phyloP scores from a whole-genome alignment of 2,329 filamentous ascomycete species.

The Talaromyces marneffei region DNA sequence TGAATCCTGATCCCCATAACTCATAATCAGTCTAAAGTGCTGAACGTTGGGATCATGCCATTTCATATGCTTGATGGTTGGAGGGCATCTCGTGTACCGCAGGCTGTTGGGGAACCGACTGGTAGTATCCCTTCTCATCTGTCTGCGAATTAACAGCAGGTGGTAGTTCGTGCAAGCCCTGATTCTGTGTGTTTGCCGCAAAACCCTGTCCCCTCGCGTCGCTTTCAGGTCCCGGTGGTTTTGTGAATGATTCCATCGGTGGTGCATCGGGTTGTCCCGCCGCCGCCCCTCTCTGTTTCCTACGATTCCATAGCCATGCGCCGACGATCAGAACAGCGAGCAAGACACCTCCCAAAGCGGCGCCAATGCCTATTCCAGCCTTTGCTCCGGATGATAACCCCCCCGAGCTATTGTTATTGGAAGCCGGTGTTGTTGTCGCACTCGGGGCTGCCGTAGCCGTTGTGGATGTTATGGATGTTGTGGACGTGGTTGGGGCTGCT shows the following conservation, averaged over 20 bases:
- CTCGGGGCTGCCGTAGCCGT: neutral
- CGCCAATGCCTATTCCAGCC: slow-evolving; percentile 2
- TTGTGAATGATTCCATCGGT: neutral
- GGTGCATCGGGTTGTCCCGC: neutral
- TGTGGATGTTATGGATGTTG: neutral
- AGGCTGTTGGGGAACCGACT: neutral
- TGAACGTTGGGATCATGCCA: neutral
- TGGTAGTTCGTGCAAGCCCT: neutral
- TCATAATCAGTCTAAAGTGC: neutral
- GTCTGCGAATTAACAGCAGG: neutral
- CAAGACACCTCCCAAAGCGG: neutral
- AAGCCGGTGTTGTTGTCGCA: neutral
- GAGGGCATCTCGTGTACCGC: neutral
- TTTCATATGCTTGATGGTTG: neutral
- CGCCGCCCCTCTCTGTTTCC: neutral
- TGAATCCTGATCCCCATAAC: neutral
- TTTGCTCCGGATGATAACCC: neutral
- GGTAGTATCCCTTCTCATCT: neutral
- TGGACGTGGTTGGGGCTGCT: neutral
- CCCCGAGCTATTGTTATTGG: neutral
- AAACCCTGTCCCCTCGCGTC: neutral
- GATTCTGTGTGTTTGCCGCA: neutral
- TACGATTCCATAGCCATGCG: slow-evolving; percentile 4
- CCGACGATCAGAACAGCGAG: neutral
- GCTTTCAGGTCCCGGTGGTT: neutral